Conservation (phyloP, 257 asterid genomes). For the Salvia hispanica region DNA sequence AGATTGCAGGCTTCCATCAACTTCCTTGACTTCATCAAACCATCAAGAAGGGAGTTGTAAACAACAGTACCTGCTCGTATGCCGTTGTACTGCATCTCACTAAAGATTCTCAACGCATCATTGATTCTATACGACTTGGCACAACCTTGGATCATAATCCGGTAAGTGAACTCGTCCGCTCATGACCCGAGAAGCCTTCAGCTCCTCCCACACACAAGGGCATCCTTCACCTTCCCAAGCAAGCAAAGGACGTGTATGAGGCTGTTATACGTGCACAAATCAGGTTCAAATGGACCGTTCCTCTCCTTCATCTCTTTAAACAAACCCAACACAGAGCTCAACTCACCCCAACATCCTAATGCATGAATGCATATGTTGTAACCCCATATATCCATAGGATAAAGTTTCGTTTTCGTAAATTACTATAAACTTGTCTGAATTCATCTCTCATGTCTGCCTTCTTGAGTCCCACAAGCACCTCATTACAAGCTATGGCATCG, state of each 20-base stretch:
- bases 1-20: conserved; percentile 77
- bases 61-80: conserved; percentile 61
- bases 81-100: conserved; percentile 76
- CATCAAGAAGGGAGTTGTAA: conserved; percentile 84
- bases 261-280: conserved; percentile 89
- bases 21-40: conserved; percentile 79
- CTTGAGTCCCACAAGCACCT: conserved; percentile 80
- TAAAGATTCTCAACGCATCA: conserved; percentile 68
- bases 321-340: conserved; percentile 55
- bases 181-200: conserved; percentile 84
- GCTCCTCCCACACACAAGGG: conserved; percentile 84
- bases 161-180: conserved; percentile 78
- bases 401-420: conserved; percentile 57
- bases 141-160: conserved; percentile 83
- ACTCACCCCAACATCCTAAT: conserved; percentile 82
- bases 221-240: conserved; percentile 85
- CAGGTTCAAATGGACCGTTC: conserved; percentile 58
- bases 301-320: conserved; percentile 93
- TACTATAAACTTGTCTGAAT: conserved; percentile 55
- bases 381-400: conserved; percentile 78
- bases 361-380: conserved; percentile 85
- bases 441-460: conserved; percentile 69
- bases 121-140: conserved; percentile 63
- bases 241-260: conserved; percentile 77
- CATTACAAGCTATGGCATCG: conserved; percentile 79